A percentile compares a stretch with the other conserved stretches of the same genome.
phyloP scores from a whole-genome alignment of 352 stramenopile species.

The Blastocystis sp. region DNA sequence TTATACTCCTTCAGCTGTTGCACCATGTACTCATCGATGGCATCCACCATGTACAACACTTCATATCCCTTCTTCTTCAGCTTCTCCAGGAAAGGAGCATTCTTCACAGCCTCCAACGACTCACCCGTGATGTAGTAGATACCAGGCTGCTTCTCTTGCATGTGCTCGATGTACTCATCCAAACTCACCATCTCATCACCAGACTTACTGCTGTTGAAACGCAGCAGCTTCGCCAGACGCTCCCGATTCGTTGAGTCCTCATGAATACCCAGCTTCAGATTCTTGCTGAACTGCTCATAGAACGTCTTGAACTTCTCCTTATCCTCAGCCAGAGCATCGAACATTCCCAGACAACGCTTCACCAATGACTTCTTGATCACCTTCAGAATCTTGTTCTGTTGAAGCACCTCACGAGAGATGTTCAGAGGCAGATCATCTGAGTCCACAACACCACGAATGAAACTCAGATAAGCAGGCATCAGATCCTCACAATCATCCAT shows the following conservation, averaged over 20 bases:
- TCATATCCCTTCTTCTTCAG: constrained; percentile 99
- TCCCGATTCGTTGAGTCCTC: constrained; percentile 96
- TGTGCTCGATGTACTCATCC: constrained; percentile 92
- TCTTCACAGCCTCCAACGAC: constrained; percentile 95
- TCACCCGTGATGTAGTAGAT: constrained; percentile 99
- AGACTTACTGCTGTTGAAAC: constrained; percentile 96
- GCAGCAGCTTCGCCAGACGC: constrained; percentile 96
- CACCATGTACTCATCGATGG: constrained; percentile 98
- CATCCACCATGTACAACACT: constrained; percentile 96
- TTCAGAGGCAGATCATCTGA: constrained; percentile 97
- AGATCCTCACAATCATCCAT: constrained; percentile 99
- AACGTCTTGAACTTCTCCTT: constrained; percentile 99
- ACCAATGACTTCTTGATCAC: constrained; percentile 99
- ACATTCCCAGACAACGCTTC: constrained; percentile 81
- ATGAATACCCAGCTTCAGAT: constrained; percentile 96
- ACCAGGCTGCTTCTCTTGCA: constrained; percentile 89
- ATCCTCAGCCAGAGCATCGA: too few species aligned
- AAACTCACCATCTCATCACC: constrained; percentile 90
- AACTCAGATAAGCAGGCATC: constrained; percentile 97
- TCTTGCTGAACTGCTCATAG: constrained; percentile 98
- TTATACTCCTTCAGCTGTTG: constrained; percentile 99
- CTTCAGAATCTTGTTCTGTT: constrained; percentile 99
- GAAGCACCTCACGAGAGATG: constrained; percentile 98
- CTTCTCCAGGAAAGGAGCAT: constrained; percentile 98
- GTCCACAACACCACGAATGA: constrained; percentile 98